Evolutionary conservation across 2,329 filamentous ascomycete genomes (phyloP), one percentile per base, ranked within the genome.

Genomic region (Rasamsonia emersonii): DNA sequence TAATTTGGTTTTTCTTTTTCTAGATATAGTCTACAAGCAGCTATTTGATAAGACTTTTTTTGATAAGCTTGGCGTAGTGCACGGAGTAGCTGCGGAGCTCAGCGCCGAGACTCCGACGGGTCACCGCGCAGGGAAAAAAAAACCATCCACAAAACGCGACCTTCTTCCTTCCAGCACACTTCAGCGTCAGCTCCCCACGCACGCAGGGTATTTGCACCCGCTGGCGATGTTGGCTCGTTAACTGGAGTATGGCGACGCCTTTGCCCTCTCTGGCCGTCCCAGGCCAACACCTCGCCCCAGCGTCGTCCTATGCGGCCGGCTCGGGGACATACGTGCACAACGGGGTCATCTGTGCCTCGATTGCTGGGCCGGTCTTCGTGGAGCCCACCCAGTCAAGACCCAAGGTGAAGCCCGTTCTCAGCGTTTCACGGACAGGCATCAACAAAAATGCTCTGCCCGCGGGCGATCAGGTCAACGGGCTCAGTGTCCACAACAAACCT

Each of bases 251-350:
- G 53, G 35, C 47, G 37, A 45, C 43, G 29, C 36, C 54, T 3
- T 39, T 64, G 16, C 59, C 62, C n/a, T 38, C 48, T 15, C 38
- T 86, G 45, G 83, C 80, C 33, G 71, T 93, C 28, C 91, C 91
- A 8, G 91, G 91, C 54, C 83, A 91, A 55, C 64, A 77, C 27
- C 74, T 98, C 24, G 88, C 83, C 18, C 63, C 79, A 11, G 61
- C 70, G 11, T 66, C 71, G 34, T 73, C 76, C 44, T 88, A 81
- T 59, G 62, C 71, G 24, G 73, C 86, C 17, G 89, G 89, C 9
- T 68, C 83, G 8, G 91, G 89, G 43, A 94, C 86, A 0, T 86
- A 96, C 58, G 69, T 93, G 43, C 73, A 85, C 61, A 70, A 81
- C 42, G 70, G 75, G 41, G 73, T 79, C 37, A 74, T 95, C 45